Conservation (phyloP, 495 filamentous ascomycete species). For the Pseudevernia furfuracea region DNA sequence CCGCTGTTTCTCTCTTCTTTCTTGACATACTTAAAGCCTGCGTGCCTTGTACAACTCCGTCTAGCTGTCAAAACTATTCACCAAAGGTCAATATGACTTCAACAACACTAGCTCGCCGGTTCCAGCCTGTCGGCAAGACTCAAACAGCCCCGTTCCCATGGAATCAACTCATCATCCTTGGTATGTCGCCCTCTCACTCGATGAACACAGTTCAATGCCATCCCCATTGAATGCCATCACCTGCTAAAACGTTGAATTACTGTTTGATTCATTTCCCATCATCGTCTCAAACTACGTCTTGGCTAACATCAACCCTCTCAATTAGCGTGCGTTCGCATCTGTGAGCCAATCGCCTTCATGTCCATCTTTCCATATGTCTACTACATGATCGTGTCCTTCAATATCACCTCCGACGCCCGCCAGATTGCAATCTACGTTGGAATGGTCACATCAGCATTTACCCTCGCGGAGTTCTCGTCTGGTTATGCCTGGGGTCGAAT, state of each 20-base stretch:
- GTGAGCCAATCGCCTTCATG: conserved; percentile 98
- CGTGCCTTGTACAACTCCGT: neutral
- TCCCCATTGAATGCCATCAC: too few species aligned
- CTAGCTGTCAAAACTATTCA: neutral
- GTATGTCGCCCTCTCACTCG: conserved; percentile 8
- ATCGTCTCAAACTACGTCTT: neutral
- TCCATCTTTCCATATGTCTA: conserved; percentile 99
- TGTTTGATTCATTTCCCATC: neutral
- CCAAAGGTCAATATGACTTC: neutral
- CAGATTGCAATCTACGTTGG: conserved; percentile 89
- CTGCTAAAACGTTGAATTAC: neutral
- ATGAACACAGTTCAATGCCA: neutral
- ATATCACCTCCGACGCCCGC: conserved; percentile 66
- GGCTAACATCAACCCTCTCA: conserved; percentile 32
- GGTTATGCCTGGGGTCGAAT: conserved; percentile 87
- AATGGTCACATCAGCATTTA: conserved; percentile 94
- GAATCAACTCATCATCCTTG: conserved; percentile 21
- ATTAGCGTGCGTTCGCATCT: conserved; percentile 84
- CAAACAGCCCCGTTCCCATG: conserved; percentile 13
- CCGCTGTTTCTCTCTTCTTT: conserved; percentile 4
- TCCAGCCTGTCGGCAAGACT: neutral
- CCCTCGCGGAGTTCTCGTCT: conserved; percentile 87
- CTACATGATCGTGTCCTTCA: conserved; percentile 91
- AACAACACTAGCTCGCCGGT: neutral
- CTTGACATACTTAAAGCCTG: neutral